Percentiles rank a stretch among this genome's conserved stretches.
These are phyloP conservation scores for Talaromyces sp. DNA, from an alignment of 2,329 filamentous ascomycete species.

Conservation along the genomic window DNA sequence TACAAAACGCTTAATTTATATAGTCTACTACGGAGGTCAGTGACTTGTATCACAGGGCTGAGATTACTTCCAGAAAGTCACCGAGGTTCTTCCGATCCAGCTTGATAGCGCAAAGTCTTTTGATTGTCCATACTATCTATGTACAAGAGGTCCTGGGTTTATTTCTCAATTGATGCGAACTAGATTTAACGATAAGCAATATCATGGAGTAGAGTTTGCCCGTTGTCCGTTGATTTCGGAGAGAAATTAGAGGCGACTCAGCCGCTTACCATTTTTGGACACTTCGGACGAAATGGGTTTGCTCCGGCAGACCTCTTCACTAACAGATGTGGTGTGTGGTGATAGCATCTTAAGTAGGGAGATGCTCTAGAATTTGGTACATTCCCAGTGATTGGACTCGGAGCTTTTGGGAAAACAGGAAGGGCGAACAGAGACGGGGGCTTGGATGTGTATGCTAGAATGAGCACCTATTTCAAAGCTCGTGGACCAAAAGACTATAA, in stretches of 20 bases:
- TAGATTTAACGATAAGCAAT: too few species aligned
- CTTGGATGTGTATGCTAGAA: too few species aligned
- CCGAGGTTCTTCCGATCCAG: not conserved
- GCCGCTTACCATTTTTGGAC: not conserved
- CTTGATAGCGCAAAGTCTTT: not conserved
- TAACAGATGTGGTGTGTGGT: not conserved
- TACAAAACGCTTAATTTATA: not conserved
- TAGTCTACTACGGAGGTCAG: too few species aligned
- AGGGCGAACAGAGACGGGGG: too few species aligned
- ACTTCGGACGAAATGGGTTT: not conserved
- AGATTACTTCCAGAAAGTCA: not conserved
- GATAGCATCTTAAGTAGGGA: not conserved
- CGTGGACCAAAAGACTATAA: too few species aligned
- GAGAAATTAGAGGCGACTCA: not conserved
- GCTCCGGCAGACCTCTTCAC: not conserved
- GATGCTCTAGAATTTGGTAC: not conserved
- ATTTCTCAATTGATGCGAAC: too few species aligned
- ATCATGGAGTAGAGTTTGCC: not conserved
- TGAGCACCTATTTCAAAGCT: too few species aligned
- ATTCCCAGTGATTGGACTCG: too few species aligned
- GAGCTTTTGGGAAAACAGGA: not conserved
- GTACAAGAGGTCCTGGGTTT: too few species aligned
- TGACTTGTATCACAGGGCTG: not conserved
- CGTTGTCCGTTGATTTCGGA: not conserved
- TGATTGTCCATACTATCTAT: too few species aligned